Evolutionary conservation across 139 green algal genomes (phyloP).

Genomic region (Tetraselmis chui): DNA sequence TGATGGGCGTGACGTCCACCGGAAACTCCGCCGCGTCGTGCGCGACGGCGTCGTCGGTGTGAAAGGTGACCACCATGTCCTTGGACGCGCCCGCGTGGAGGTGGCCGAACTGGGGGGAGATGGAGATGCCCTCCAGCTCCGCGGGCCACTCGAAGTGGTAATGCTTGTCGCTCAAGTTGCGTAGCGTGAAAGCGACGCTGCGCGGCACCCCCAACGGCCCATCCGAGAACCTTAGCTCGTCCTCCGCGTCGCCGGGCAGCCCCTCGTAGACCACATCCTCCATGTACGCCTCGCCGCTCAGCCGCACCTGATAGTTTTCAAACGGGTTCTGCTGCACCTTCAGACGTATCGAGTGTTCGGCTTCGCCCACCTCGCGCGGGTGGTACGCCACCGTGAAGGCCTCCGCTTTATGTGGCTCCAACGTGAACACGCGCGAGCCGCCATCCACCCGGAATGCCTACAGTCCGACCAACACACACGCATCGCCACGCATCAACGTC

Average conservation of each 20-base stretch:
- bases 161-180: constrained; percentile 21
- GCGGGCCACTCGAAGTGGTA: constrained; percentile 49
- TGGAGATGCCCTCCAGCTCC: constrained; percentile 33
- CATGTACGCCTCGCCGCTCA: constrained; percentile 56
- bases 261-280: constrained; percentile 60
- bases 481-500: no score
- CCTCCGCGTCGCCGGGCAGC: constrained; percentile 41
- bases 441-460: background rate
- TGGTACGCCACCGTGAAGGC: constrained; percentile 45
- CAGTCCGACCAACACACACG: no score
- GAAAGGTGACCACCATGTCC: constrained; percentile 52
- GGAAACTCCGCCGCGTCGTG: background rate
- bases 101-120: constrained; percentile 53
- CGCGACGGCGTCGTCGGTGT: constrained; percentile 19
- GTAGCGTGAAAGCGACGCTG: constrained; percentile 35
- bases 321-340: constrained; percentile 65
- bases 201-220: constrained; percentile 24
- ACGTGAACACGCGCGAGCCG: constrained; percentile 18
- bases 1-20: constrained; percentile 8
- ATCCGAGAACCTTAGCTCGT: constrained; percentile 58
- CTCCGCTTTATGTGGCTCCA: constrained; percentile 43
- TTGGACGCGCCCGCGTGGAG: constrained; percentile 48
- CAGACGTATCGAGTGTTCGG: constrained; percentile 20
- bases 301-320: constrained; percentile 48
- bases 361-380: constrained; percentile 25